phyloP scores from a whole-genome alignment of 495 filamentous ascomycete species.

The Rhypophila decipiens region DNA sequence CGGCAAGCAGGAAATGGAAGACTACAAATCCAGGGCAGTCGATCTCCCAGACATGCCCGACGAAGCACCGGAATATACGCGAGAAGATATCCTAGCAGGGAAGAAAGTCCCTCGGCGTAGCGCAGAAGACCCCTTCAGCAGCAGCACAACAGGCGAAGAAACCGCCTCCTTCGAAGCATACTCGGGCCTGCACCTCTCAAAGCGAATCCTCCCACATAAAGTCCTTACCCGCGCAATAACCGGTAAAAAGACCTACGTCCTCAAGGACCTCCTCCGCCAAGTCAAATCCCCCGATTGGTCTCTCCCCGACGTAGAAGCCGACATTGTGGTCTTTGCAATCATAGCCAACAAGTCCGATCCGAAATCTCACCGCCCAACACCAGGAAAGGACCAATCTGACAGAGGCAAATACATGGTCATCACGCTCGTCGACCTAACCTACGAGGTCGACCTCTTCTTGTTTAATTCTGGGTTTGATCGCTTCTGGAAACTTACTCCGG shows the following conservation, averaged over 20 bases:
- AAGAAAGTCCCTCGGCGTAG: slow-evolving; percentile 36
- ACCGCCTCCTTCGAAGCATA: slow-evolving; percentile 71
- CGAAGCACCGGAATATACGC: slow-evolving; percentile 46
- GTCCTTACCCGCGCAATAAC: slow-evolving; percentile 67
- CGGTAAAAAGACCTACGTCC: slow-evolving; percentile 66
- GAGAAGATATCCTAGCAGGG: slow-evolving; percentile 57
- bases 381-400: slow-evolving; percentile 46
- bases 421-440: slow-evolving; percentile 78
- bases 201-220: slow-evolving; percentile 77
- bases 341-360: slow-evolving; percentile 83
- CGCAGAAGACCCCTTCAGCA: background rate
- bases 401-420: slow-evolving; percentile 86
- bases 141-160: slow-evolving; percentile 4
- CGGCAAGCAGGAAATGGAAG: slow-evolving; percentile 57
- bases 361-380: slow-evolving; percentile 55
- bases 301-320: slow-evolving; percentile 74
- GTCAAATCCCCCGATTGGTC: slow-evolving; percentile 82
- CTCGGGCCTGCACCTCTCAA: slow-evolving; percentile 77
- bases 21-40: slow-evolving; percentile 55
- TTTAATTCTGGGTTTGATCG: slow-evolving; percentile 86
- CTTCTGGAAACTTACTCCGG: slow-evolving; percentile 83
- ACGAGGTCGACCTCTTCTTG: slow-evolving; percentile 85
- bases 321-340: slow-evolving; percentile 82
- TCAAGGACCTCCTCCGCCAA: slow-evolving; percentile 75
- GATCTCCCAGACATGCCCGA: slow-evolving; percentile 45